phyloP scores from a whole-genome alignment of 2,329 filamentous ascomycete genomes.

The Juglanconis oblonga region DNA sequence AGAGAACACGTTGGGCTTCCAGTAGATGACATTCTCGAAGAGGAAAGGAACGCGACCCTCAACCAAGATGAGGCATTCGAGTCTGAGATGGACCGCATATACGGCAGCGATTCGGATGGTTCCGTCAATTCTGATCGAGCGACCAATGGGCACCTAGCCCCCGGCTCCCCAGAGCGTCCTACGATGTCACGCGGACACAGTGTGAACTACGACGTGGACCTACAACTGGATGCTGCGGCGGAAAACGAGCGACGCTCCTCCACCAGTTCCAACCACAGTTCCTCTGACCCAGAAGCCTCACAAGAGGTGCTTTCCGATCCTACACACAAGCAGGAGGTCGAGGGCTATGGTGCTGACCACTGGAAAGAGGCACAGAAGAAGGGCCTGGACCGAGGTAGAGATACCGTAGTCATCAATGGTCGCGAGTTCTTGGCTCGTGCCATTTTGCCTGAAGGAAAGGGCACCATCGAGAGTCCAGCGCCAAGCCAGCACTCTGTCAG shows the following conservation, averaged over 20 bases:
- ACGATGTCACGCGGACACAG: slow-evolving; percentile 48
- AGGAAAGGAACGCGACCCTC: slow-evolving; percentile 67
- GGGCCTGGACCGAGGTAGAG: slow-evolving; percentile 62
- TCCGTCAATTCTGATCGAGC: slow-evolving; percentile 4
- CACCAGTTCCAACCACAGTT: slow-evolving; percentile 32
- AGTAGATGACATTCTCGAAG: slow-evolving; percentile 84
- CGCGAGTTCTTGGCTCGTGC: slow-evolving; percentile 70
- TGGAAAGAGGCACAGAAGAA: slow-evolving; percentile 65
- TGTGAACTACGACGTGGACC: slow-evolving; percentile 74
- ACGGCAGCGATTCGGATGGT: slow-evolving; percentile 44
- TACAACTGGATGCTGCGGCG: slow-evolving; percentile 31
- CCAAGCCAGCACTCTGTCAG: slow-evolving; percentile 2
- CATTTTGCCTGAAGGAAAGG: slow-evolving; percentile 62
- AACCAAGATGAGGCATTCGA: slow-evolving; percentile 54
- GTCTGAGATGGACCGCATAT: slow-evolving; percentile 61
- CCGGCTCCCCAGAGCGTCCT: neutral
- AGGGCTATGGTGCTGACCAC: slow-evolving; percentile 73
- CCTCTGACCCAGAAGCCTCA: slow-evolving; percentile 52
- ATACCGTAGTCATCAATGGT: slow-evolving; percentile 65
- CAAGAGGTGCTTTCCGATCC: slow-evolving; percentile 40
- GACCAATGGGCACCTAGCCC: slow-evolving; percentile 2
- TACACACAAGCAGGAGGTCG: slow-evolving; percentile 70
- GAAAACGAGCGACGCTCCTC: slow-evolving; percentile 26
- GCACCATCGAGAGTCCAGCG: slow-evolving; percentile 50
- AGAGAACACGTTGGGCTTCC: slow-evolving; percentile 94